A percentile compares a stretch with the other conserved stretches of the same genome.
Evolutionary conservation across 441 rosid species (phyloP).

Genomic region (Syzygium syzygioides): DNA sequence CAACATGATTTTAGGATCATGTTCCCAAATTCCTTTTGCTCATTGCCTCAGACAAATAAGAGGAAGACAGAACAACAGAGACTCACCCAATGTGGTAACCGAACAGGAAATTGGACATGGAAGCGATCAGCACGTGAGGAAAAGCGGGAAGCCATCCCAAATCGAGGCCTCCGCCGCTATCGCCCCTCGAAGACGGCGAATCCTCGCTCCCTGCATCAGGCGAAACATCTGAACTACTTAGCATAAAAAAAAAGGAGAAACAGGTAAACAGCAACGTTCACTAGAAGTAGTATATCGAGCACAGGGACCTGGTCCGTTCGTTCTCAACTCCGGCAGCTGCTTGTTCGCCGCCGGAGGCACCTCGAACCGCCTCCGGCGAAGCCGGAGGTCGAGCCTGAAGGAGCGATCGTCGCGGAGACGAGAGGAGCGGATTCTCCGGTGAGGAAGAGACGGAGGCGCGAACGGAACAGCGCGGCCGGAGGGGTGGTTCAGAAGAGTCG

Average conservation of each 20-base stretch:
- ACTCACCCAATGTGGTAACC: constrained; percentile 77
- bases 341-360: constrained; percentile 22
- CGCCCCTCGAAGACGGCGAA: constrained; percentile 8
- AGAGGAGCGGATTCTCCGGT: constrained; percentile 3
- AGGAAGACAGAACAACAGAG: not conserved
- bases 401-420: not conserved
- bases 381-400: constrained; percentile 8
- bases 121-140: constrained; percentile 57
- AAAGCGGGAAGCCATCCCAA: constrained; percentile 69
- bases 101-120: constrained; percentile 75
- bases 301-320: constrained; percentile 23
- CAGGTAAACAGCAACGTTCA: not conserved
- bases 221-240: not conserved
- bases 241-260: not conserved
- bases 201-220: constrained; percentile 24
- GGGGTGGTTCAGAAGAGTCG: constrained; percentile 17
- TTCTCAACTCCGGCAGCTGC: constrained; percentile 17
- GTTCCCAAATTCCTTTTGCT: not conserved
- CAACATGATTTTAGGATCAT: not conserved
- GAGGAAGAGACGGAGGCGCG: not conserved
- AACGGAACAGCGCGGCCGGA: constrained; percentile 16
- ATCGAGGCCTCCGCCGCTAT: constrained; percentile 20
- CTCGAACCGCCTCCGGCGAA: constrained; percentile 11
- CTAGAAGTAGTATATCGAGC: not conserved
- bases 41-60: not conserved